Conservation (phyloP, 2,329 filamentous ascomycete species). For the Phoma sp. region DNA sequence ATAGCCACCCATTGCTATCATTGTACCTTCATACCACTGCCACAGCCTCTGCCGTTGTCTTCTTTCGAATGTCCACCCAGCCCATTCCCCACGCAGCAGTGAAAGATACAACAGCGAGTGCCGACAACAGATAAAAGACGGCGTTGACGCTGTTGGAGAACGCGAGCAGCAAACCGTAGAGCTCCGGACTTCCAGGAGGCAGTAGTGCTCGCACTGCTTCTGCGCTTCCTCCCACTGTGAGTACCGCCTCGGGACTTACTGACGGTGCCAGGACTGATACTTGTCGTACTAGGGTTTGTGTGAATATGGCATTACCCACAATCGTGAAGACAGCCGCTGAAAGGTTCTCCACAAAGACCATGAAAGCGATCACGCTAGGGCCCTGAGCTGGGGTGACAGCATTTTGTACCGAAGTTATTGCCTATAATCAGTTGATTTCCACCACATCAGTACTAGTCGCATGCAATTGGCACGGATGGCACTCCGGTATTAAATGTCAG, state of each 20-base stretch:
- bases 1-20: too few relatives aligned
- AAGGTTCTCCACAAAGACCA: neutral
- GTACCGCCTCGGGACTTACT: neutral
- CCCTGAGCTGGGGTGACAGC: neutral
- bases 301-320: neutral
- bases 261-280: neutral
- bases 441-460: too few relatives aligned
- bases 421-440: neutral
- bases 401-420: neutral
- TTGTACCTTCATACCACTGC: too few relatives aligned
- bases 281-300: neutral
- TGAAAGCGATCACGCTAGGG: neutral
- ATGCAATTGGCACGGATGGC: too few relatives aligned
- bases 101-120: neutral
- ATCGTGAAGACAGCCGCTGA: neutral
- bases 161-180: conserved; percentile 3
- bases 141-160: conserved; percentile 1
- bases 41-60: neutral
- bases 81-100: conserved; percentile 7
- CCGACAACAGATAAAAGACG: neutral
- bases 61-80: conserved; percentile 4
- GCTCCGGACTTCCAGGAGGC: conserved; percentile 3
- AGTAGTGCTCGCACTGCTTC: conserved; percentile 4
- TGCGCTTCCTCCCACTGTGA: conserved; percentile 4
- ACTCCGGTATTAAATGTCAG: too few relatives aligned